Conservation (phyloP, 2,329 filamentous ascomycete species). For the Sarocladium brachiariae region DNA sequence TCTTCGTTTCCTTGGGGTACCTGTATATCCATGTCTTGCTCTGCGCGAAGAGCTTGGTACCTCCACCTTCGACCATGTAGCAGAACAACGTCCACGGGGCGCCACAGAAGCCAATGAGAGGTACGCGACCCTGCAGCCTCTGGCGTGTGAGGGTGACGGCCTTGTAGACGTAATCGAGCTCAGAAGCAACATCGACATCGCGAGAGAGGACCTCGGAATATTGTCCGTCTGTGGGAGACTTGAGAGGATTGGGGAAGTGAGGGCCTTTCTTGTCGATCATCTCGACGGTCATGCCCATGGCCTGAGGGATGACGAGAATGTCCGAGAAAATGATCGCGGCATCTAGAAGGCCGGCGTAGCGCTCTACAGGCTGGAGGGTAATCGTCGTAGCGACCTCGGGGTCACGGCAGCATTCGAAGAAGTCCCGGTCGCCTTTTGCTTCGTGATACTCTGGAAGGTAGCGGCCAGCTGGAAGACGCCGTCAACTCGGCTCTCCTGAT, state of each 20-base stretch:
- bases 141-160: constrained; percentile 86
- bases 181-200: constrained; percentile 74
- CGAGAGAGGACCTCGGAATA: constrained; percentile 70
- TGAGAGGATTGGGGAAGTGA: constrained; percentile 81
- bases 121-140: constrained; percentile 82
- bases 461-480: constrained; percentile 65
- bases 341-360: constrained; percentile 83
- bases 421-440: constrained; percentile 84
- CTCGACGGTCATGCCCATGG: constrained; percentile 96
- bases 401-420: constrained; percentile 94
- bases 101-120: constrained; percentile 92
- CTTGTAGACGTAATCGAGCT: constrained; percentile 91
- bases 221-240: constrained; percentile 73
- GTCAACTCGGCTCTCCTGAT: no score
- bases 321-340: constrained; percentile 99
- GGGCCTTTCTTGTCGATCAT: constrained; percentile 98
- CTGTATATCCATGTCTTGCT: constrained; percentile 96
- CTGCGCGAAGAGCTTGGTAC: constrained; percentile 89
- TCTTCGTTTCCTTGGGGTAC: constrained; percentile 73
- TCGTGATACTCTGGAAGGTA: constrained; percentile 98
- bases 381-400: constrained; percentile 89
- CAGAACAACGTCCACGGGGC: constrained; percentile 95
- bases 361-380: constrained; percentile 90
- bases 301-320: constrained; percentile 95
- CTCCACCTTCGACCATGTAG: constrained; percentile 98